A percentile compares a stretch with the other conserved stretches of the same genome.
phyloP scores from a whole-genome alignment of 495 filamentous ascomycete genomes.

The Trichoderma asperelloides region DNA sequence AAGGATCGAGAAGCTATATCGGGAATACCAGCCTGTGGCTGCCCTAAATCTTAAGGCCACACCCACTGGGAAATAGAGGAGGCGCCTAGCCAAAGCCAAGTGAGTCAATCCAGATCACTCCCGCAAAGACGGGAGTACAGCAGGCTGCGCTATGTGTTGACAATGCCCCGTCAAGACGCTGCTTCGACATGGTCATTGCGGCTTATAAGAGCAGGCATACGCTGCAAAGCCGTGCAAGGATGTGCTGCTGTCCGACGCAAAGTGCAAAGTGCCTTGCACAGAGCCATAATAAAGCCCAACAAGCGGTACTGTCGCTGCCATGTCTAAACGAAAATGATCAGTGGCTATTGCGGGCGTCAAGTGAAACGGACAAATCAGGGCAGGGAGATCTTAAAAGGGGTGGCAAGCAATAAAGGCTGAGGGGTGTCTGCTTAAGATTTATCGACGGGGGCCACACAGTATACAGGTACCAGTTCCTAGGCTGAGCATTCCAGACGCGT shows the following conservation, averaged over 20 bases:
- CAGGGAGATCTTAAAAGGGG: neutral
- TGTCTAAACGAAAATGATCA: neutral
- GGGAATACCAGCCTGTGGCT: neutral
- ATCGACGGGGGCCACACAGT: neutral
- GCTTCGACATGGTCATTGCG: neutral
- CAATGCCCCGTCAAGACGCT: neutral
- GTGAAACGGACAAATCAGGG: neutral
- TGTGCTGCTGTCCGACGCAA: no score
- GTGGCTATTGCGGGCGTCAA: neutral
- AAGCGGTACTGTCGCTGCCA: neutral
- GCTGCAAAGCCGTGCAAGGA: neutral
- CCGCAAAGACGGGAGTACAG: neutral
- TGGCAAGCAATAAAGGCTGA: neutral
- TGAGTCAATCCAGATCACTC: neutral
- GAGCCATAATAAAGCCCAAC: no score
- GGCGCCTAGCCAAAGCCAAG: neutral
- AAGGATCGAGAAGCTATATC: slow-evolving; percentile 4
- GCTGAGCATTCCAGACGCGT: neutral
- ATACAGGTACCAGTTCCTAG: neutral
- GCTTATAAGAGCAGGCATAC: neutral
- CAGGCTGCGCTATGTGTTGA: no score
- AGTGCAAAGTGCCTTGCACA: neutral
- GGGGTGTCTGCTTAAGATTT: neutral
- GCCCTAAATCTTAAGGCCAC: neutral
- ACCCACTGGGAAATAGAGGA: neutral